Percentiles rank a stretch among this genome's conserved stretches.
Evolutionary conservation across 306 rosid genomes (phyloP).

Genomic region (Medicago arabica): DNA sequence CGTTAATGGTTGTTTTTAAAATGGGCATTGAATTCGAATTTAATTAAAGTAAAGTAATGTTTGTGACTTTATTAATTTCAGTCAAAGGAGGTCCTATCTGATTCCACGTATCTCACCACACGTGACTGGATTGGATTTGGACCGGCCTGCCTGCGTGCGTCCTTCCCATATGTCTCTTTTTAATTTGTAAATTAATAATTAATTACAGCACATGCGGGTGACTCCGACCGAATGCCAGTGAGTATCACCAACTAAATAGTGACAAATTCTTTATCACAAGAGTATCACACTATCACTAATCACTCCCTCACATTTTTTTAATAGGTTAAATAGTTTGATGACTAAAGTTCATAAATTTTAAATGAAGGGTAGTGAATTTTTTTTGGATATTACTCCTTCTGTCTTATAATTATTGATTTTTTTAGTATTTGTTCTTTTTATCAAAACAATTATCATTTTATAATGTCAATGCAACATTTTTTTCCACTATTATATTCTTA

Average conservation of each 20-base stretch:
- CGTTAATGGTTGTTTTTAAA: background rate
- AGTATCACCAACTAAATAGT: background rate
- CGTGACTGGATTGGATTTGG: background rate
- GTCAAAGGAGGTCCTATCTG: background rate
- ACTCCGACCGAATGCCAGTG: background rate
- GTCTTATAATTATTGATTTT: too few relatives aligned
- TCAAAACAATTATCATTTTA: too few relatives aligned
- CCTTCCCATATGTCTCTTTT: background rate
- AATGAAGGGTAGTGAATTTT: too few relatives aligned
- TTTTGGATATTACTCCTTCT: too few relatives aligned
- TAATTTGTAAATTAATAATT: background rate
- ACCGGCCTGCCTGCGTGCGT: background rate
- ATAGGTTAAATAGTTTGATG: too few relatives aligned
- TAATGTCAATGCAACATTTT: too few relatives aligned
- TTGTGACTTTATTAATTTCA: background rate
- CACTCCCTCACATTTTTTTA: too few relatives aligned
- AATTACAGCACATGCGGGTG: background rate
- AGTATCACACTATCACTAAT: too few relatives aligned
- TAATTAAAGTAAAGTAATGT: background rate
- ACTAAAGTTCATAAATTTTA: too few relatives aligned
- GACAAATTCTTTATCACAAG: too few relatives aligned
- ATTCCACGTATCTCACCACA: background rate
- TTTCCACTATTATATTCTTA: too few relatives aligned
- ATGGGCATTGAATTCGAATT: background rate
- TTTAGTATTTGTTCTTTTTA: too few relatives aligned